Evolutionary conservation across 345 rosid genomes (phyloP).

Genomic region (Cardamine resedifolia): DNA sequence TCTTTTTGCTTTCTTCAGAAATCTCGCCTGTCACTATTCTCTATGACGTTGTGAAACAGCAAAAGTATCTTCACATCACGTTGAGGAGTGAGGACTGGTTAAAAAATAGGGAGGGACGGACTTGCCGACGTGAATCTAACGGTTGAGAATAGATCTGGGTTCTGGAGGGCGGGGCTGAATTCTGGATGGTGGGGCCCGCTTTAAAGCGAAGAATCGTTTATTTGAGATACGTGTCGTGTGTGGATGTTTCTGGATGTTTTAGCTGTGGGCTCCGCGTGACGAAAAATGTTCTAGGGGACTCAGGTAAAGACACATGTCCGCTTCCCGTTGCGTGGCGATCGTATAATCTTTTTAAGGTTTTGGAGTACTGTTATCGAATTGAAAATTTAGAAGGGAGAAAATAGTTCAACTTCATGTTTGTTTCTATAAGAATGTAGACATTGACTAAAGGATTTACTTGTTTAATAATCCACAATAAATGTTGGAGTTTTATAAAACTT

Average conservation of each 20-base stretch:
- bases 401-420: neutral
- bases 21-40: slow-evolving; percentile 24
- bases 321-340: neutral
- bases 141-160: slow-evolving; percentile 35
- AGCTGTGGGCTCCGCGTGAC: slow-evolving; percentile 25
- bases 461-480: neutral
- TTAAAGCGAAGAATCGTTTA: slow-evolving; percentile 13
- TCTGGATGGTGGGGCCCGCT: neutral
- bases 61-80: slow-evolving; percentile 31
- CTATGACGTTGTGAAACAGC: slow-evolving; percentile 1
- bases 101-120: neutral
- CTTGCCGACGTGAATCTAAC: slow-evolving; percentile 39
- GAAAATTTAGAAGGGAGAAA: neutral
- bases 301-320: slow-evolving; percentile 60
- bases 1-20: slow-evolving; percentile 21
- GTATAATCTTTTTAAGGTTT: neutral
- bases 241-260: slow-evolving; percentile 16
- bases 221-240: slow-evolving; percentile 15
- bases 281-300: too few species aligned
- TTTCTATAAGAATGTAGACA: neutral
- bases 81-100: slow-evolving; percentile 17
- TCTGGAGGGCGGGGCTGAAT: neutral
- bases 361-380: neutral
- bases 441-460: neutral
- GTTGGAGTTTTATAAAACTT: neutral